Percentiles rank a stretch among this genome's conserved stretches.
Evolutionary conservation across 495 filamentous ascomycete genomes (phyloP).

Genomic region (Chaetomidium leptoderma): DNA sequence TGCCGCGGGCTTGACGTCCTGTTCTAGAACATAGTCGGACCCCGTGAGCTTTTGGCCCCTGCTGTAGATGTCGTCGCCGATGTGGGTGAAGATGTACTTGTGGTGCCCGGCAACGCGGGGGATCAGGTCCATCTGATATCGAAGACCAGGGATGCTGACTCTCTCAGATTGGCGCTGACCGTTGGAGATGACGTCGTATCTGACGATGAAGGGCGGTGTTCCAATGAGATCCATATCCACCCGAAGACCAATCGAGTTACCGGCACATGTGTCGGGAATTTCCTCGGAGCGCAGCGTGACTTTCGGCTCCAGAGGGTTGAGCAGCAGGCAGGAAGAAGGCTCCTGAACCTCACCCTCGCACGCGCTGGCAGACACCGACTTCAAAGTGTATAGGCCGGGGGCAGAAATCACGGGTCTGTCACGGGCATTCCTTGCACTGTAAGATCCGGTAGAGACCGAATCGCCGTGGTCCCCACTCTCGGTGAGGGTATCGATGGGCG

Average conservation of each 20-base stretch:
- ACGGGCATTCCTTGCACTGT: conserved; percentile 46
- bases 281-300: conserved; percentile 67
- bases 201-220: conserved; percentile 79
- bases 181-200: conserved; percentile 64
- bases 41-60: conserved; percentile 52
- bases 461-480: conserved; percentile 60
- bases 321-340: conserved; percentile 81
- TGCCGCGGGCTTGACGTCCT: conserved; percentile 88
- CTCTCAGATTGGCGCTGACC: conserved; percentile 31
- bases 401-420: conserved; percentile 59
- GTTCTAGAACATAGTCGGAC: conserved; percentile 60
- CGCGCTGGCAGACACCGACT: conserved; percentile 67
- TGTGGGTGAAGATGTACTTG: conserved; percentile 73
- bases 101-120: conserved; percentile 78
- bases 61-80: conserved; percentile 82
- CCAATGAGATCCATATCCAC: conserved; percentile 85
- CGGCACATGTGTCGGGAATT: conserved; percentile 89
- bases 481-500: conserved; percentile 59
- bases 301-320: conserved; percentile 85
- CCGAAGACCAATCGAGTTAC: conserved; percentile 81
- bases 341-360: conserved; percentile 87
- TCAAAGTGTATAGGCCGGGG: conserved; percentile 79
- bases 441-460: conserved; percentile 49
- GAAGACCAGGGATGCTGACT: conserved; percentile 58
- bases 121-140: conserved; percentile 78